A percentile compares a stretch with the other conserved stretches of the same genome.
These are phyloP conservation scores for Xylaria sp. DNA, from an alignment of 2,329 filamentous ascomycete species.

Conservation along the genomic window DNA sequence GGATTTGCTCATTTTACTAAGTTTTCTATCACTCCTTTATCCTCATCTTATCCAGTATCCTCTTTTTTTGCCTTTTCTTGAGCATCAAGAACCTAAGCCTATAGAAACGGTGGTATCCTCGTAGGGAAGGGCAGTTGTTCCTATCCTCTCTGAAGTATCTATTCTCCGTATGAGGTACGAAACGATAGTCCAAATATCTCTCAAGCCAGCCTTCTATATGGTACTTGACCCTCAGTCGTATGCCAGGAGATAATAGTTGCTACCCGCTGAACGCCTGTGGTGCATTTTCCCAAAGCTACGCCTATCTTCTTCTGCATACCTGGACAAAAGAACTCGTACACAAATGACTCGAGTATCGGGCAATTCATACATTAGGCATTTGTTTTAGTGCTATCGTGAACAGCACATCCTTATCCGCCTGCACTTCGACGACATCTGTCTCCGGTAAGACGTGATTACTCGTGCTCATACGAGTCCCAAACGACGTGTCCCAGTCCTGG, in stretches of 20 bases:
- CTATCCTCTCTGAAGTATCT: not conserved
- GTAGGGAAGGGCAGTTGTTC: not conserved
- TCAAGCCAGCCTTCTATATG: not conserved
- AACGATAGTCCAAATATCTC: not conserved
- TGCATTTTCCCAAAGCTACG: not conserved
- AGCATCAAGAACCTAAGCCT: not conserved
- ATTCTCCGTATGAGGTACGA: not conserved
- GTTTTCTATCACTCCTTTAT: not conserved
- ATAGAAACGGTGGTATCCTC: not conserved
- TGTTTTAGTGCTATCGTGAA: conserved; percentile 76
- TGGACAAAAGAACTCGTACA: not conserved
- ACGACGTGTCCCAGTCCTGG: conserved; percentile 78
- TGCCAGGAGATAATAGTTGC: not conserved
- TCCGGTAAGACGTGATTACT: conserved; percentile 78
- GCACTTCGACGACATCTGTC: conserved; percentile 69
- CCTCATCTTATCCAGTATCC: not conserved
- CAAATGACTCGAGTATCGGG: not conserved
- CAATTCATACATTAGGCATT: conserved; percentile 8
- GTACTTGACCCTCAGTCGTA: too few species aligned
- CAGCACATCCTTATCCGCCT: conserved; percentile 72
- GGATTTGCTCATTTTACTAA: not conserved
- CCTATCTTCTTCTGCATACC: not conserved
- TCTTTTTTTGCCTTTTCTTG: not conserved
- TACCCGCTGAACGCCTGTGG: not conserved
- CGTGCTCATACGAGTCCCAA: conserved; percentile 79